These are phyloP conservation scores for Tulasnella sp. DNA, from an alignment of 768 basidiomycete species.

Conservation along the genomic window DNA sequence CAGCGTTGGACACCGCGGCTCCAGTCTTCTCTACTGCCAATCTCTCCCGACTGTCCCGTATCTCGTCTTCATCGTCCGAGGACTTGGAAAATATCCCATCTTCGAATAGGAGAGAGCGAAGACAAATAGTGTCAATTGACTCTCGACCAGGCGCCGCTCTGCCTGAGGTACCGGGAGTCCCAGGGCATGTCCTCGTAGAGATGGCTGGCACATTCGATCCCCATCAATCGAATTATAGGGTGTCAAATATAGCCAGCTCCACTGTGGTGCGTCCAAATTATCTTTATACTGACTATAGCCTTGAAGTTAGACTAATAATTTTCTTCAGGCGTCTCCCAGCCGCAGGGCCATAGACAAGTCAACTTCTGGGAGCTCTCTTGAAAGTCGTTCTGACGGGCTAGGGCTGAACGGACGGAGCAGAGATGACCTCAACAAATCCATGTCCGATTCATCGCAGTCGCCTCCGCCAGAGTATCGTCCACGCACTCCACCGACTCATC, in stretches of 20 bases:
- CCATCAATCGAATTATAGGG: neutral
- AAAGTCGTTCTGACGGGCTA: neutral
- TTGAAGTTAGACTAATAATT: neutral
- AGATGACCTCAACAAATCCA: neutral
- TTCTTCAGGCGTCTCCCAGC: neutral
- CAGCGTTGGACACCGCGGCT: neutral
- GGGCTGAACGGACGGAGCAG: neutral
- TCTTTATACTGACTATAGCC: neutral
- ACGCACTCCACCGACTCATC: neutral
- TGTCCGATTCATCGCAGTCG: neutral
- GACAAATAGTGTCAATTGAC: neutral
- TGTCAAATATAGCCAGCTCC: neutral
- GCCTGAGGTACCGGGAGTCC: conserved; percentile 3
- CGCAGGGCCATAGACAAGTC: neutral
- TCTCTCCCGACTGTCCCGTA: neutral
- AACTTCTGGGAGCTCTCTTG: neutral
- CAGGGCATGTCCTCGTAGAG: conserved; percentile 11
- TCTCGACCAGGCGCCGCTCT: neutral
- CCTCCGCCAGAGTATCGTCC: conserved; percentile 7
- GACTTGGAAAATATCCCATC: no score
- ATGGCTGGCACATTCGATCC: neutral
- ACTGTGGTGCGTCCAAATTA: neutral
- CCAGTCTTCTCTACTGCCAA: neutral
- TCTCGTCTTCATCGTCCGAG: conserved; percentile 3
- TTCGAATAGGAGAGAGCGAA: neutral